Evolutionary conservation across 1,284 basidiomycete species (phyloP).

Genomic region (Wolfiporia cocos): DNA sequence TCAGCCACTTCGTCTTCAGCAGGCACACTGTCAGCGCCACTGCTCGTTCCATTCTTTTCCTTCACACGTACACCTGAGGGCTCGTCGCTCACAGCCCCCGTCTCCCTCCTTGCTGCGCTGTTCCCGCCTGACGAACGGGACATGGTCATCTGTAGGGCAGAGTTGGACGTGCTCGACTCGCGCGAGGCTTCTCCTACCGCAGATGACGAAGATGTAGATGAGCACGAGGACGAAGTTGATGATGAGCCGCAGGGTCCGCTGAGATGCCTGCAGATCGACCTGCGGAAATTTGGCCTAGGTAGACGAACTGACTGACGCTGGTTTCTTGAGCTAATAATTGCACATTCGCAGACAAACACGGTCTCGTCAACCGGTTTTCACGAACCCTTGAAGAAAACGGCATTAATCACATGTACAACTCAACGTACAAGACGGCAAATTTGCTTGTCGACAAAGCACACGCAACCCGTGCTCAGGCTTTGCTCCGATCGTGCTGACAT

Average conservation of each 20-base stretch:
- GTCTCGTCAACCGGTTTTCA: constrained; percentile 73
- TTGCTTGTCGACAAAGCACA: constrained; percentile 48
- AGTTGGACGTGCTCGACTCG: constrained; percentile 52
- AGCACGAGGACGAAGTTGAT: constrained; percentile 28
- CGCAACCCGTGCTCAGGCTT: constrained; percentile 23
- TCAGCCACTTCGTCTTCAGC: constrained; percentile 10
- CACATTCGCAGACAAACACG: constrained; percentile 54
- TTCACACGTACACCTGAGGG: constrained; percentile 74
- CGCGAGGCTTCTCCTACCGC: constrained; percentile 31
- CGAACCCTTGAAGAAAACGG: constrained; percentile 61
- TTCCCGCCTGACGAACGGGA: constrained; percentile 64
- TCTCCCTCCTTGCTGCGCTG: constrained; percentile 51
- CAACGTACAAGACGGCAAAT: constrained; percentile 81
- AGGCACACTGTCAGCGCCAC: constrained; percentile 9
- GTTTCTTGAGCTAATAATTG: neutral
- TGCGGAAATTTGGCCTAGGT: constrained; percentile 66
- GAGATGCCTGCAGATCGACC: constrained; percentile 65
- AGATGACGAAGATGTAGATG: constrained; percentile 27
- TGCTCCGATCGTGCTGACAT: constrained; percentile 24
- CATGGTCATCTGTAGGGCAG: constrained; percentile 67
- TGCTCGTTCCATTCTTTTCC: constrained; percentile 60
- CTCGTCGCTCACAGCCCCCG: constrained; percentile 64
- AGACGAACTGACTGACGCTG: constrained; percentile 18
- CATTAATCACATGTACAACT: constrained; percentile 82
- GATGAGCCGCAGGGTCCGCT: constrained; percentile 34